Evolutionary conservation across 768 basidiomycete species (phyloP).

Genomic region (Gymnopilus junonius): DNA sequence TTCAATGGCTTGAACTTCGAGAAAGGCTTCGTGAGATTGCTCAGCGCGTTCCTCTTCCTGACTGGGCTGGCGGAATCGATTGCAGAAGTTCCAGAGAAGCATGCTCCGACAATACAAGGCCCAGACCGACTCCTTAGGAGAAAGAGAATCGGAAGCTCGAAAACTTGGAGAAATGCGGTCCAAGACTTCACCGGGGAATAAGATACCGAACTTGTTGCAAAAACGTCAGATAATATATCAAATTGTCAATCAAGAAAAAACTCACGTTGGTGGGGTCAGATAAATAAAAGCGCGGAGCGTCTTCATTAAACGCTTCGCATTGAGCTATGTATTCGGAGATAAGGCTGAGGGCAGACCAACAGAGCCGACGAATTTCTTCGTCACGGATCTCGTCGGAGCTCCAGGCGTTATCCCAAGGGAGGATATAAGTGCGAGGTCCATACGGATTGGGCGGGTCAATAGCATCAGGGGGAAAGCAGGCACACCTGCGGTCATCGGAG

Average conservation of each 20-base stretch:
- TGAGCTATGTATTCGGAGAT: constrained; percentile 71
- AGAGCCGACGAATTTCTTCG: constrained; percentile 77
- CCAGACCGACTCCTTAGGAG: constrained; percentile 81
- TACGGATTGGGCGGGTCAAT: constrained; percentile 38
- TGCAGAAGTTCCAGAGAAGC: constrained; percentile 79
- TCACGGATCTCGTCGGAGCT: constrained; percentile 54
- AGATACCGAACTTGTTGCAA: constrained; percentile 53
- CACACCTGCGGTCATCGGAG: constrained; percentile 16
- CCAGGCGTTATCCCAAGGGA: constrained; percentile 70
- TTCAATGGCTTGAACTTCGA: constrained; percentile 70
- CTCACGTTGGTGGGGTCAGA: constrained; percentile 69
- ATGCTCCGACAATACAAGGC: constrained; percentile 82
- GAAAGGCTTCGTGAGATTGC: constrained; percentile 62
- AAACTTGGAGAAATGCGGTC: constrained; percentile 50
- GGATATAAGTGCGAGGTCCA: constrained; percentile 50
- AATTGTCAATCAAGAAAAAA: constrained; percentile 4
- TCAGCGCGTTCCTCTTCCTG: constrained; percentile 59
- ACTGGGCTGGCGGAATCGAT: constrained; percentile 39
- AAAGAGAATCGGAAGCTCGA: constrained; percentile 46
- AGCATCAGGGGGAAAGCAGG: constrained; percentile 31
- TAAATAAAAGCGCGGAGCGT: constrained; percentile 59
- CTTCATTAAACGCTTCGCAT: constrained; percentile 66
- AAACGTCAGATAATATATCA: constrained; percentile 3
- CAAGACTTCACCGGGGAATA: constrained; percentile 78
- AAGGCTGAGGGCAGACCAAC: constrained; percentile 75